phyloP scores from a whole-genome alignment of 1,139 yeast species.

The Taiozyma sp. region DNA sequence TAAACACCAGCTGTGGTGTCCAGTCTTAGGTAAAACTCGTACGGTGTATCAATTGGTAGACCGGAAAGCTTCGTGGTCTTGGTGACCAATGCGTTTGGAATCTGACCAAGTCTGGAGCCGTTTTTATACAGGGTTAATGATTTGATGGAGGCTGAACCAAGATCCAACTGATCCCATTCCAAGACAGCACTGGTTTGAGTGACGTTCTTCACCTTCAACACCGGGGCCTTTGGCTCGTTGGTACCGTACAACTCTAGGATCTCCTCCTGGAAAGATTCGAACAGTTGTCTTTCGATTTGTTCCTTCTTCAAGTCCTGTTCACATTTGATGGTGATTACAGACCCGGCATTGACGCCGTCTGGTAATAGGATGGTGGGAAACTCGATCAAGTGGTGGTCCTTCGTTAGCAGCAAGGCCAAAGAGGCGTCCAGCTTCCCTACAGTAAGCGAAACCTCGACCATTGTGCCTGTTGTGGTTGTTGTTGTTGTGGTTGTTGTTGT shows the following conservation, averaged over 20 bases:
- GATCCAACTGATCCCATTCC: slow-evolving; percentile 84
- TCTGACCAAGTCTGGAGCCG: slow-evolving; percentile 71
- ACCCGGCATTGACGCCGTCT: slow-evolving; percentile 86
- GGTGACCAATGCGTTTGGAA: slow-evolving; percentile 78
- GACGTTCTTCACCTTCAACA: slow-evolving; percentile 64
- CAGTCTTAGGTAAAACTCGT: slow-evolving; percentile 72
- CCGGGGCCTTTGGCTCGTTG: slow-evolving; percentile 67
- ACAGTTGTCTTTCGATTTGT: slow-evolving; percentile 48
- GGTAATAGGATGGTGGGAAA: slow-evolving; percentile 93
- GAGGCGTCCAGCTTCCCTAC: slow-evolving; percentile 97
- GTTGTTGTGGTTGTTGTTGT: neutral
- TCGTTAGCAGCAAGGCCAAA: slow-evolving; percentile 80
- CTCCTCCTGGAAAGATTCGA: slow-evolving; percentile 64
- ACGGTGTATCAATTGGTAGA: slow-evolving; percentile 78
- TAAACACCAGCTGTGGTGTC: slow-evolving; percentile 88
- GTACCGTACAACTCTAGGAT: slow-evolving; percentile 71
- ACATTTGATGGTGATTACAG: slow-evolving; percentile 83
- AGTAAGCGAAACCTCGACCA: slow-evolving; percentile 64
- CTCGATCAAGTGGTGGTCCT: slow-evolving; percentile 92
- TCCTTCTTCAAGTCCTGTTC: slow-evolving; percentile 76
- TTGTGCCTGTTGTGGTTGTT: slow-evolving; percentile 4
- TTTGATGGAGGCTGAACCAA: slow-evolving; percentile 80
- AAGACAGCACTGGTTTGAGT: slow-evolving; percentile 94
- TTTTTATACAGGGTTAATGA: slow-evolving; percentile 77
- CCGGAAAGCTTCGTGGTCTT: slow-evolving; percentile 88